A percentile compares a stretch with the other conserved stretches of the same genome.
Conservation (phyloP, 1,284 basidiomycete genomes). For the Ceratobasidium sp. region DNA sequence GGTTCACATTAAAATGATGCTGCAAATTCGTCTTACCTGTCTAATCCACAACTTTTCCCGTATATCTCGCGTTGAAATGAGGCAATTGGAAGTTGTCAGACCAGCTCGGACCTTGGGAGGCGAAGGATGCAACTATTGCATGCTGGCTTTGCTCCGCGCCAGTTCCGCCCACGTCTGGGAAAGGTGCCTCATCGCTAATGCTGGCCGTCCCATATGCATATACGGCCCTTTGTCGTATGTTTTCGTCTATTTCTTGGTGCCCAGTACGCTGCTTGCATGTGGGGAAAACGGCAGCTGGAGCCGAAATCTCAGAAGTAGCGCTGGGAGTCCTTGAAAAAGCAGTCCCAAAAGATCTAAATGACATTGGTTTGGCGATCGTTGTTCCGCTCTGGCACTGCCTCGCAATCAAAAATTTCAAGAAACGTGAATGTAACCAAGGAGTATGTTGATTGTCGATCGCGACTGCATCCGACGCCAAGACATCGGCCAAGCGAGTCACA, state of each 20-base stretch:
- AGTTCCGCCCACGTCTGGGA: slow-evolving; percentile 15
- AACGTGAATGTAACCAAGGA: slow-evolving; percentile 79
- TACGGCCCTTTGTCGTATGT: slow-evolving; percentile 50
- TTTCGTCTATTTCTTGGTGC: slow-evolving; percentile 41
- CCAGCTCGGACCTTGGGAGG: slow-evolving; percentile 71
- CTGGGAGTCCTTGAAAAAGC: too few relatives aligned
- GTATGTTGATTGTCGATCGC: slow-evolving; percentile 84
- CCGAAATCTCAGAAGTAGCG: neutral
- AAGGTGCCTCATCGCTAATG: slow-evolving; percentile 16
- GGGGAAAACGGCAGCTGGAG: neutral
- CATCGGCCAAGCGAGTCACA: slow-evolving; percentile 74
- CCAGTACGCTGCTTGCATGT: slow-evolving; percentile 16
- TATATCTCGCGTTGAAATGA: slow-evolving; percentile 55
- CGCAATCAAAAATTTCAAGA: slow-evolving; percentile 71
- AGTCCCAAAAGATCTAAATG: neutral
- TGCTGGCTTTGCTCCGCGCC: slow-evolving; percentile 44
- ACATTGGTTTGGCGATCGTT: neutral
- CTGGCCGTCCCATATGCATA: too few relatives aligned
- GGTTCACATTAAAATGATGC: neutral
- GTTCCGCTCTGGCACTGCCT: slow-evolving; percentile 49
- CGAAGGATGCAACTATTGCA: slow-evolving; percentile 73
- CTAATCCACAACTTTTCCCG: slow-evolving; percentile 12
- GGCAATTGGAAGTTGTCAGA: slow-evolving; percentile 84
- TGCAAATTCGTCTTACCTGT: neutral
- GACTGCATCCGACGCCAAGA: slow-evolving; percentile 71